Evolutionary conservation across 352 stramenopile species (phyloP).

Genomic region (Blastocystis sp.): DNA sequence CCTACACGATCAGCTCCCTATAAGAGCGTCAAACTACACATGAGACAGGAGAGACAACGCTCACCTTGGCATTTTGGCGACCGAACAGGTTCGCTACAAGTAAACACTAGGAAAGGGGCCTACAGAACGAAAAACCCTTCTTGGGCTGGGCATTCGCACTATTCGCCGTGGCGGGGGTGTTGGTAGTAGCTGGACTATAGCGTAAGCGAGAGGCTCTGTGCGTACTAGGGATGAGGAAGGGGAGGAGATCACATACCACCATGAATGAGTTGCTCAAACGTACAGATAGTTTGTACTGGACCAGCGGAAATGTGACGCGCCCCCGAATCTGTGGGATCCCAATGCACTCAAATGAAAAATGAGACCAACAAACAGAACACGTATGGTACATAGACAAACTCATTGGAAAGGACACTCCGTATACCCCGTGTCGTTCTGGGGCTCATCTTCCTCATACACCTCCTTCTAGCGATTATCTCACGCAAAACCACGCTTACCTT

Average conservation of each 20-base stretch:
- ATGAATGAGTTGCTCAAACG: not conserved
- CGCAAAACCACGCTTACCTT: not conserved
- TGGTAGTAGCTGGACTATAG: not conserved
- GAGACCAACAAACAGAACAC: slow-evolving; percentile 8
- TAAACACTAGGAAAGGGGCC: not conserved
- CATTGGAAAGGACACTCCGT: slow-evolving; percentile 34
- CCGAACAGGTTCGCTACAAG: not conserved
- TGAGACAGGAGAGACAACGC: not conserved
- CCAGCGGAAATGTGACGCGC: not conserved
- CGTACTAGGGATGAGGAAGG: not conserved
- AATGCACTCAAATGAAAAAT: not conserved
- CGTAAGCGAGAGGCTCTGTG: not conserved
- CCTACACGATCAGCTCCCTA: not conserved
- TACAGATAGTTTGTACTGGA: not conserved
- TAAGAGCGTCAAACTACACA: not conserved
- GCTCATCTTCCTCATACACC: slow-evolving; percentile 6
- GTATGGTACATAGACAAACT: slow-evolving; percentile 27
- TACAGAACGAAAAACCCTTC: not conserved
- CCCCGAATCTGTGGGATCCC: not conserved
- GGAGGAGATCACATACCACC: not conserved
- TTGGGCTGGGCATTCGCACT: not conserved
- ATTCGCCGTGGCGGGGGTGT: too few species aligned
- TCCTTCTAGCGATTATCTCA: slow-evolving; percentile 20
- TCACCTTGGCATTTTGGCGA: not conserved
- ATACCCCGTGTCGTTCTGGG: not conserved